Evolutionary conservation across 208 protist species (phyloP).

Genomic region (Spongospora subterranea): DNA sequence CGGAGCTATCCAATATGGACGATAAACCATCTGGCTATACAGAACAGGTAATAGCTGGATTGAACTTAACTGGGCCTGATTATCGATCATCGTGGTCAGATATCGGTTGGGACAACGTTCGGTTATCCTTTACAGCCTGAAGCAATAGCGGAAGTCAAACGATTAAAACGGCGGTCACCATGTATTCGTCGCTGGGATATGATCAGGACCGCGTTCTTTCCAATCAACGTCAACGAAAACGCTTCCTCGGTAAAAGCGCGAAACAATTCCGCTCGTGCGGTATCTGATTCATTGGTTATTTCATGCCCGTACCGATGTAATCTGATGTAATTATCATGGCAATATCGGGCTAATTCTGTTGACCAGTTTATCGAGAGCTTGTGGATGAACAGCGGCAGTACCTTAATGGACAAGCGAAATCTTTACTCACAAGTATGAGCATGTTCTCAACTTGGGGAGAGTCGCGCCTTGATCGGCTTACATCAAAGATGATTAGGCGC

Average conservation of each 20-base stretch:
- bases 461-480: not conserved
- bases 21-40: conserved; percentile 19
- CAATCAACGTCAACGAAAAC: not conserved
- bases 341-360: no score
- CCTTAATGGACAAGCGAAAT: not conserved
- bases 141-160: not conserved
- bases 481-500: not conserved
- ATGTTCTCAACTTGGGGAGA: not conserved
- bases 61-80: not conserved
- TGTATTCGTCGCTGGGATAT: conserved; percentile 38
- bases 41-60: not conserved
- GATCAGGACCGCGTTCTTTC: not conserved
- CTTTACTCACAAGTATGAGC: not conserved
- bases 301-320: not conserved
- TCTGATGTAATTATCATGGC: not conserved
- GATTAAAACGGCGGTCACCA: not conserved
- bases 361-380: not conserved
- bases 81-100: not conserved
- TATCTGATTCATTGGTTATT: conserved; percentile 9
- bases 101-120: conserved; percentile 10
- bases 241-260: no score
- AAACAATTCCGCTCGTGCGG: not conserved
- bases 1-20: conserved; percentile 10
- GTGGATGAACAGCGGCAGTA: not conserved
- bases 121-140: not conserved